phyloP scores from a whole-genome alignment of 306 rosid genomes.

The Echinosophora koreensis region DNA sequence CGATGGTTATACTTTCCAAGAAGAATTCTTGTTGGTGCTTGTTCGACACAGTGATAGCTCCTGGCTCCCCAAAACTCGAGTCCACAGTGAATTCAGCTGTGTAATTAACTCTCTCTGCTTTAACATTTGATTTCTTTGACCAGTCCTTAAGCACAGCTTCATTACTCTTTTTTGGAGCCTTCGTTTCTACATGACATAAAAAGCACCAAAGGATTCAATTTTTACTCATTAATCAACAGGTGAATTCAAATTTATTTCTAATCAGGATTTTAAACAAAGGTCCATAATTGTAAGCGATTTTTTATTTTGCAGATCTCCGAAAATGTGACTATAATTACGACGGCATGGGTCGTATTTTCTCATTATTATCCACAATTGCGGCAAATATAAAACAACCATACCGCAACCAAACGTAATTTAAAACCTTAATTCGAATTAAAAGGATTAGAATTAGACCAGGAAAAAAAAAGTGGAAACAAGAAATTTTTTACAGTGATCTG shows the following conservation, averaged over 20 bases:
- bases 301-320: too few species aligned
- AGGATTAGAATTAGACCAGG: neutral
- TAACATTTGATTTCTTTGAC: conserved; percentile 75
- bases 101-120: conserved; percentile 82
- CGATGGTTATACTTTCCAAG: conserved; percentile 81
- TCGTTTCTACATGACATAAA: conserved; percentile 57
- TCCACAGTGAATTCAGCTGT: conserved; percentile 81
- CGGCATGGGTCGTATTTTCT: too few species aligned
- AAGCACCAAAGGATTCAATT: conserved; percentile 13
- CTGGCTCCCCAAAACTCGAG: conserved; percentile 79
- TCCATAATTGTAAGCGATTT: too few species aligned
- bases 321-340: too few species aligned
- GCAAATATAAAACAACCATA: too few species aligned
- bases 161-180: conserved; percentile 69
- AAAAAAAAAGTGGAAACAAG: neutral
- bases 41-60: conserved; percentile 81
- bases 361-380: too few species aligned
- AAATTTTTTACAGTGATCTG: neutral
- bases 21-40: conserved; percentile 86
- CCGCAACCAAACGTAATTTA: too few species aligned
- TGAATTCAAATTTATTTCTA: neutral
- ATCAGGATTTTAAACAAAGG: neutral
- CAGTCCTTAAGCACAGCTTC: conserved; percentile 82
- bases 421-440: neutral
- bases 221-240: neutral